These are phyloP conservation scores for Pythium aristosporum DNA, from an alignment of 352 stramenopile genomes.

Conservation along the genomic window DNA sequence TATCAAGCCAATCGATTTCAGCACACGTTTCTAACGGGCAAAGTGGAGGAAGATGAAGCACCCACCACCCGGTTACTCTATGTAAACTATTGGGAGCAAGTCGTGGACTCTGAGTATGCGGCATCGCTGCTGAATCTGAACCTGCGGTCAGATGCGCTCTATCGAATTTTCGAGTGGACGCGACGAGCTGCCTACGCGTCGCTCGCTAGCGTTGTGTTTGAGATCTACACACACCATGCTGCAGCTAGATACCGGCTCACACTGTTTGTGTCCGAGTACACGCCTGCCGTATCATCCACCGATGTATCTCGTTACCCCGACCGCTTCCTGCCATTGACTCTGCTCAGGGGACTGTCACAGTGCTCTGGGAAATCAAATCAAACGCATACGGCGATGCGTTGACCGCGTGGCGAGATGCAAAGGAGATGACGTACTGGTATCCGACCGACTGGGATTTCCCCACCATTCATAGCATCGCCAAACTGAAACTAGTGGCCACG, in stretches of 20 bases:
- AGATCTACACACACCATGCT: neutral
- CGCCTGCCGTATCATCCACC: neutral
- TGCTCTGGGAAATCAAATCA: neutral
- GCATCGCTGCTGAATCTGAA: neutral
- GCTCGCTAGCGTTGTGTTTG: neutral
- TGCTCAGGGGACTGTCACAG: neutral
- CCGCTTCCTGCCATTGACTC: neutral
- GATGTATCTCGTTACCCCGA: neutral
- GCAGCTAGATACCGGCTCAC: neutral
- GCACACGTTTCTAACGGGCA: too few relatives aligned
- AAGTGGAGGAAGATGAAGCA: too few relatives aligned
- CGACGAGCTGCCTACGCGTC: neutral
- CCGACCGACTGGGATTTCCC: constrained; percentile 28
- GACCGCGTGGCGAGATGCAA: constrained; percentile 10
- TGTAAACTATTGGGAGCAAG: neutral
- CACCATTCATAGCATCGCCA: constrained; percentile 29
- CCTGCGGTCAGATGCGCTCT: neutral
- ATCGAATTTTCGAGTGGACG: neutral
- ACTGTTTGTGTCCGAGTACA: neutral
- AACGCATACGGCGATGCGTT: too few relatives aligned
- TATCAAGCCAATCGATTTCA: too few relatives aligned
- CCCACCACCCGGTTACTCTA: too few relatives aligned
- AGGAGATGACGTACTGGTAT: constrained; percentile 27
- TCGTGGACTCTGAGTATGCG: neutral
- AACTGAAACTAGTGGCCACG: constrained; percentile 6